phyloP scores from a whole-genome alignment of 1,139 yeast genomes.

The Candida sojae region DNA sequence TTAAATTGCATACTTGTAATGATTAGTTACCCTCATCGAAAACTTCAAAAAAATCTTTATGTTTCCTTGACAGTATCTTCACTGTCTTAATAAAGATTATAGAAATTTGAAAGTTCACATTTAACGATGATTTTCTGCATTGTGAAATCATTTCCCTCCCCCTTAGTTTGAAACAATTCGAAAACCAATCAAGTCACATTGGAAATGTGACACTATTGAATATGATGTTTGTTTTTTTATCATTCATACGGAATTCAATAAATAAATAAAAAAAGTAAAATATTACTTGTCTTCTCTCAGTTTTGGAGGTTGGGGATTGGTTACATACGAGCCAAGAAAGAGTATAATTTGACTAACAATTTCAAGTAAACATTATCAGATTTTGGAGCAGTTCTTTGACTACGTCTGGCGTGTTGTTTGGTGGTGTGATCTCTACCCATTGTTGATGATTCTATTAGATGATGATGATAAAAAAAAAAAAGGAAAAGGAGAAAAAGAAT shows the following conservation, averaged over 20 bases:
- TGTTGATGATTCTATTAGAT: slow-evolving; percentile 14
- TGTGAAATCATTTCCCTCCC: not conserved
- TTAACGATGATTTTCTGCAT: slow-evolving; percentile 8
- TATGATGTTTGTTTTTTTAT: not conserved
- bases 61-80: slow-evolving; percentile 13
- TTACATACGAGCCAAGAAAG: slow-evolving; percentile 98
- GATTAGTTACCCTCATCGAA: slow-evolving; percentile 10
- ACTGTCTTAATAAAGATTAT: slow-evolving; percentile 11
- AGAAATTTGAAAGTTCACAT: not conserved
- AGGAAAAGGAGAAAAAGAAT: not conserved
- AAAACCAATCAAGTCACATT: slow-evolving; percentile 9
- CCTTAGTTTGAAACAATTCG: not conserved
- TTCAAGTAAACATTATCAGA: slow-evolving; percentile 99
- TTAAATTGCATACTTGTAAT: slow-evolving; percentile 12
- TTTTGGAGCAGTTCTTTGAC: slow-evolving; percentile 99
- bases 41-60: slow-evolving; percentile 2
- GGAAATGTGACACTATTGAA: not conserved
- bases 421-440: slow-evolving; percentile 99
- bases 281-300: slow-evolving; percentile 8
- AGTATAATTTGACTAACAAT: slow-evolving; percentile 95
- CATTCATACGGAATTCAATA: slow-evolving; percentile 1
- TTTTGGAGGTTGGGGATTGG: not conserved
- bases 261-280: not conserved
- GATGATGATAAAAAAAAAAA: not conserved
- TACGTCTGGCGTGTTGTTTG: slow-evolving; percentile 93